Base-by-base conservation (phyloP, 495 filamentous ascomycete genomes). In the Xylaria curta region DNA sequence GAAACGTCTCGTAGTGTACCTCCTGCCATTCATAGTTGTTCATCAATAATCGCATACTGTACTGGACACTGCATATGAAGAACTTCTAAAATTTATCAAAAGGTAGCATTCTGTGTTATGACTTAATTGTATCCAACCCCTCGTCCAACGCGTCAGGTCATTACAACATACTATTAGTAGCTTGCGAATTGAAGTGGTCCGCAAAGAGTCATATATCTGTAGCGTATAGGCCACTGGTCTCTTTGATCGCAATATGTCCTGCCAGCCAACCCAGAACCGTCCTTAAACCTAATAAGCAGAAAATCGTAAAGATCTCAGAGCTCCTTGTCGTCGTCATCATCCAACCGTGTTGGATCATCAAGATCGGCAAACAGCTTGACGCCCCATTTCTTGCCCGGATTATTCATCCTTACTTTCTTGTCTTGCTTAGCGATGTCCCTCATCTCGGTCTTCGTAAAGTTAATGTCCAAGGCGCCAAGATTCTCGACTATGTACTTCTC, bases 361-460 rank as follows among this genome's bases (percentile, higher is more conserved):
- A 92, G 70, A 77, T 89, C 90, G 0, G 74, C 76, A 74, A 89
- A 93, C 59, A 92, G 87, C 2, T 88, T 81, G 71, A 82, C 83
- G 0, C 88, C 87, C 81, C 91, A 92, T 49, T 78, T 78, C 26
- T 71, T 78, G 36, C 82, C 85, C 7, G 86, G 85, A 78, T 91
- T 85, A 72, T 91, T 91, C 78, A 91, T 89, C 40, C 90, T 81
- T 40, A 86, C 42, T 78, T 87, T 90, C 78, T 84, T 87, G 73
- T 91, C 85, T 15, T 87, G 76, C 6, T 63, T 77, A 15, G 82
- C 74, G 68, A 92, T 88, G 74, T 82, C 83, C 71, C 82, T 72
- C 78, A 91, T 81, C 70, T 91, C 89, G 13, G 77, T 77, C 0
- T 76, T 76, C 1, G 75, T 78, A 51, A 76, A 76, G 3, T 31